Percentiles rank a stretch among this genome's conserved stretches.
Conservation (phyloP, 2,329 filamentous ascomycete genomes). For the Byssothecium circinans region DNA sequence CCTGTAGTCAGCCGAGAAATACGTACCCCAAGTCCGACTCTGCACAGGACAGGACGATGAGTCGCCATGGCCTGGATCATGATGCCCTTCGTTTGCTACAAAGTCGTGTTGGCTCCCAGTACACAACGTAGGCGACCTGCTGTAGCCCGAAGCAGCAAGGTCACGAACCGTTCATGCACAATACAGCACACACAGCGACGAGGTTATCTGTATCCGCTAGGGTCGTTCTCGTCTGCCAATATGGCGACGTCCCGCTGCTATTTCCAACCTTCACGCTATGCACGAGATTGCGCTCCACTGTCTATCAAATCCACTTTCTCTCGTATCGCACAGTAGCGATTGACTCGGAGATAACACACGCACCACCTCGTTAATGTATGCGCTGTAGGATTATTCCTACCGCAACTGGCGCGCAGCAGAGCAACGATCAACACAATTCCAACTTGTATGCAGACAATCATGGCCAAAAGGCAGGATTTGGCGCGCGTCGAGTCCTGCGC, state of each 20-base stretch:
- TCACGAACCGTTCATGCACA: constrained; percentile 16
- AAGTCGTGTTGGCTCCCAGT: constrained; percentile 12
- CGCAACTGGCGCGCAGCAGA: constrained; percentile 18
- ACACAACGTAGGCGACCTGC: constrained; percentile 6
- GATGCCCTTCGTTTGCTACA: constrained; percentile 8
- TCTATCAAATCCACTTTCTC: neutral
- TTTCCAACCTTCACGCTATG: constrained; percentile 13
- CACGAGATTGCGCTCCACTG: constrained; percentile 3
- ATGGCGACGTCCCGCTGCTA: constrained; percentile 8
- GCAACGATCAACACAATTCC: constrained; percentile 26
- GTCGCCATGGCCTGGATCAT: no score
- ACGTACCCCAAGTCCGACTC: constrained; percentile 6
- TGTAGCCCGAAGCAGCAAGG: constrained; percentile 14
- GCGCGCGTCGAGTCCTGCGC: constrained; percentile 10
- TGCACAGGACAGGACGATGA: neutral
- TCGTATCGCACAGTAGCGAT: neutral
- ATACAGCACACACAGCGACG: constrained; percentile 12
- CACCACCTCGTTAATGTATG: no score
- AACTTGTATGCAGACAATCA: constrained; percentile 11
- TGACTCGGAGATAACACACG: neutral
- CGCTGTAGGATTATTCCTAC: neutral
- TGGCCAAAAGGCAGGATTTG: constrained; percentile 12
- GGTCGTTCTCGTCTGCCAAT: constrained; percentile 11
- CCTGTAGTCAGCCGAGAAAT: constrained; percentile 29
- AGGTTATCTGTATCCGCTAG: constrained; percentile 24